Base-by-base conservation (phyloP, 2,329 filamentous ascomycete species). In the Fusarium mundagurra region DNA sequence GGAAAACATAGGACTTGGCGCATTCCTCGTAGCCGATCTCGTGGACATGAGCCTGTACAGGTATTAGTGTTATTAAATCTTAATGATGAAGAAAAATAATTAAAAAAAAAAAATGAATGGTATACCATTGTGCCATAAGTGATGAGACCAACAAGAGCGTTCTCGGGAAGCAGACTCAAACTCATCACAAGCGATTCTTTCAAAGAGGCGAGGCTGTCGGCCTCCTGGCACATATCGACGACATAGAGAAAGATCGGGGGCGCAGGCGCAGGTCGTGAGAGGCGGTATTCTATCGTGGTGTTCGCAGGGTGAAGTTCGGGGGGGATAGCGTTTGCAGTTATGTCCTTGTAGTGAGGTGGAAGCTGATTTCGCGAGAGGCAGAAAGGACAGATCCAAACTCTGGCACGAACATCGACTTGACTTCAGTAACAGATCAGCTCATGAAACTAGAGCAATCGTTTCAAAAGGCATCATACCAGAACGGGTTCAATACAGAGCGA, bases 1-100 rank as follows among this genome's bases (percentile, higher is more conserved):
- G 91, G 88, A 99, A 99, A 47, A 99, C 96, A 80, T 98, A 99
- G 11, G 96, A 98, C 85, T 98, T 99, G 75, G 96, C 94, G 84
- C 96, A 99, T 84, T 98, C 96, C 63, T 94, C 95, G 82, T 99
- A 99, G 63, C 96, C 96, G 76, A 99, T 94, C 84, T 99, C 96
- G 82, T 99, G 96, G 24, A 99, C 94, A 90, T 98, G 95, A 38
- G 94, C 91, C 93, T 95, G 76, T 20, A 29, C 53, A 75, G 64
- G 29, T 43, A 73, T 83, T 63, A 81, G 72, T 39, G 20, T 55
- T 47, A 50, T 27, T 6, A 31, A 17, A 41, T 33, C n/a, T 34
- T n/a, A 1, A 16, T 51, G 14, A 47, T n/a, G 12, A 41, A 18
- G 41, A 18, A 51, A n/a, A n/a, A n/a, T n/a, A n/a, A n/a, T n/a